Evolutionary conservation across 2,329 filamentous ascomycete genomes (phyloP), one percentile per base, ranked within the genome.

Genomic region (Purpureocillium lavendulum): DNA sequence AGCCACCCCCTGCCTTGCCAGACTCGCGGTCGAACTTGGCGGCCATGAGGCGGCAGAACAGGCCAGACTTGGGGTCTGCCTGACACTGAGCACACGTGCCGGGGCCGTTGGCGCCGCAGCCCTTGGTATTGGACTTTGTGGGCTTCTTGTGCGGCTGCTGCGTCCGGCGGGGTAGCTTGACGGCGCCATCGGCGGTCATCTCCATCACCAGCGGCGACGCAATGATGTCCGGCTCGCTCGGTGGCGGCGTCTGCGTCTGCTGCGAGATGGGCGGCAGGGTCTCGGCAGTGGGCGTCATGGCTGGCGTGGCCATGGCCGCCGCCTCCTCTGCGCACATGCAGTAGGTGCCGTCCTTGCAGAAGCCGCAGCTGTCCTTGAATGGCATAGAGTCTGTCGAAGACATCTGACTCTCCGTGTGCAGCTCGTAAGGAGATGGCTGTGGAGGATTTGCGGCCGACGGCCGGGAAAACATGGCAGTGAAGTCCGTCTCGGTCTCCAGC

Each of bases 21-120:
- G 57, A 54, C 36, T 66, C 62, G 43, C 66, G 67, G 43, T 69
- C 65, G 43, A 77, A 65, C 48, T 68, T 82, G 44, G 84, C 84
- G 17, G 85, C 84, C 38, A 90, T 75, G 10, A 84, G 82, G 45
- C 86, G 83, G 61, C 86, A 92, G 66, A 92, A 92, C 30, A 89
- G 75, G 2, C 84, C 86, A 3, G 85, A 87, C 55, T 83, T 82
- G 14, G 86, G 84, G 55, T 90, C 85, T 2, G 77, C 70, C 43
- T 82, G 72, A 55, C 86, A 92, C 62, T 90, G 84, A 4, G 82
- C 75, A 55, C 86, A 92, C 13, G 82, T 84, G 9, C 86, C 86
- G 0, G 86, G 86, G 0, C 84, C 84, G 39, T 82, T 82, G 30
- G 75, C 69, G 18, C 83, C 75, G 42, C 75, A 80, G 28, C 69